Conservation (phyloP, 345 rosid genomes). For the Physaria fendleri region DNA sequence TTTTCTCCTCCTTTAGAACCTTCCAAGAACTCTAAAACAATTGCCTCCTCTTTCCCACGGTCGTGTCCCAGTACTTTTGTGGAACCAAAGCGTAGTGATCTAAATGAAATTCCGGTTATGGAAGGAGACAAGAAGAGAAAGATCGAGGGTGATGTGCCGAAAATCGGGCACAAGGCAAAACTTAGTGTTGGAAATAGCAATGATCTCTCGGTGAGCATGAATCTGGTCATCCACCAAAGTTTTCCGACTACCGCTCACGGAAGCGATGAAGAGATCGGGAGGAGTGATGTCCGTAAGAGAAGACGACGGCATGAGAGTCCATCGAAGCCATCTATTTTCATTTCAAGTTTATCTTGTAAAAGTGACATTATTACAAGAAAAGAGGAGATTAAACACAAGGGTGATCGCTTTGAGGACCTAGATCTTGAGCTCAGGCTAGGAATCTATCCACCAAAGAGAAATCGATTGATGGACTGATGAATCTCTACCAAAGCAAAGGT, state of each 20-base stretch:
- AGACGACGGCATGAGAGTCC: slow-evolving; percentile 39
- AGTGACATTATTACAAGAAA: slow-evolving; percentile 26
- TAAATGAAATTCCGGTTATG: slow-evolving; percentile 23
- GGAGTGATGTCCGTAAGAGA: slow-evolving; percentile 37
- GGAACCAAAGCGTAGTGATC: slow-evolving; percentile 18
- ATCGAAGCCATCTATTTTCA: slow-evolving; percentile 38
- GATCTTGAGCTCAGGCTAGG: slow-evolving; percentile 98
- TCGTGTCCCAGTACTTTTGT: slow-evolving; percentile 18
- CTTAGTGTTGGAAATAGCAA: slow-evolving; percentile 33
- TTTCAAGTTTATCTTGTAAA: slow-evolving; percentile 37
- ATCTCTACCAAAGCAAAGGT: slow-evolving; percentile 17
- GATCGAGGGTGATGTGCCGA: slow-evolving; percentile 15
- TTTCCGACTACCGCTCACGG: slow-evolving; percentile 24
- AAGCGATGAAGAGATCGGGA: slow-evolving; percentile 28
- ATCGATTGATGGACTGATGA: slow-evolving; percentile 24
- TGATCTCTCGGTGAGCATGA: slow-evolving; percentile 58
- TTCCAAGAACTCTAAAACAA: slow-evolving; percentile 12
- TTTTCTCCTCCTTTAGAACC: slow-evolving; percentile 34
- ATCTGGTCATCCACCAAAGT: slow-evolving; percentile 47
- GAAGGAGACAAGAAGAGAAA: slow-evolving; percentile 37
- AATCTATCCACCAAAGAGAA: slow-evolving; percentile 46
- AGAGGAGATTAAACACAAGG: slow-evolving; percentile 37
- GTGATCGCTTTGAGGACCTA: slow-evolving; percentile 47
- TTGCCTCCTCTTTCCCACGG: slow-evolving; percentile 28
- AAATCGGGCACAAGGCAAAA: slow-evolving; percentile 30